These are phyloP conservation scores for Sicyos baderoa DNA, from an alignment of 306 rosid genomes.

Conservation along the genomic window DNA sequence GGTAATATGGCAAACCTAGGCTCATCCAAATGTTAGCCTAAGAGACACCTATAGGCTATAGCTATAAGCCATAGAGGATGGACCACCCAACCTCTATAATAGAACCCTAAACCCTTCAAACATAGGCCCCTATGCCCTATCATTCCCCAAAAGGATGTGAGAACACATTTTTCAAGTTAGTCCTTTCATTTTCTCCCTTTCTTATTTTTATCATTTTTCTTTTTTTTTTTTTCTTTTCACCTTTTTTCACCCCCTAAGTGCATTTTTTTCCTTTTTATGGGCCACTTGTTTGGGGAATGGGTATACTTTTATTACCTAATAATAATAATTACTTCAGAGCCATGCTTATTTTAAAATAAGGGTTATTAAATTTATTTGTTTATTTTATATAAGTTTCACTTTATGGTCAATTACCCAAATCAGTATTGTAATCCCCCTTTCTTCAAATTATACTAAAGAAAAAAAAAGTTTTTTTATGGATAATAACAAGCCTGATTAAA, in stretches of 20 bases:
- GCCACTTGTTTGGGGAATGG: not conserved
- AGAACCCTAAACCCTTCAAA: slow-evolving; percentile 12
- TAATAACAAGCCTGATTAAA: no score
- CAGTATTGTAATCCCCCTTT: no score
- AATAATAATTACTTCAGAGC: slow-evolving; percentile 11
- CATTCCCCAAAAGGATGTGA: not conserved
- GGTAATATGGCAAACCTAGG: no score
- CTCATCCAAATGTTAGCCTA: no score
- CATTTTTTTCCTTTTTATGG: not conserved
- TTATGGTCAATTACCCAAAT: no score
- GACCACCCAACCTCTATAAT: slow-evolving; percentile 10
- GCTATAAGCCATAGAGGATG: not conserved
- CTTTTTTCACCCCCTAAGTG: not conserved
- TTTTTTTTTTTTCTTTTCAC: not conserved
- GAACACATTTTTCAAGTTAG: not conserved
- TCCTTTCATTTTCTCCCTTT: not conserved
- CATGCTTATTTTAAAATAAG: not conserved
- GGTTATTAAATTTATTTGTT: no score
- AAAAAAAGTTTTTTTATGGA: no score
- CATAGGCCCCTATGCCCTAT: not conserved
- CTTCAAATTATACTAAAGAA: no score
- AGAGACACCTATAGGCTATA: not conserved
- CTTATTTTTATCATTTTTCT: not conserved
- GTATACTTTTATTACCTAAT: not conserved
- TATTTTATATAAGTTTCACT: no score